Conservation (phyloP, 2,329 filamentous ascomycete genomes). For the Mycosphaerella sp. region DNA sequence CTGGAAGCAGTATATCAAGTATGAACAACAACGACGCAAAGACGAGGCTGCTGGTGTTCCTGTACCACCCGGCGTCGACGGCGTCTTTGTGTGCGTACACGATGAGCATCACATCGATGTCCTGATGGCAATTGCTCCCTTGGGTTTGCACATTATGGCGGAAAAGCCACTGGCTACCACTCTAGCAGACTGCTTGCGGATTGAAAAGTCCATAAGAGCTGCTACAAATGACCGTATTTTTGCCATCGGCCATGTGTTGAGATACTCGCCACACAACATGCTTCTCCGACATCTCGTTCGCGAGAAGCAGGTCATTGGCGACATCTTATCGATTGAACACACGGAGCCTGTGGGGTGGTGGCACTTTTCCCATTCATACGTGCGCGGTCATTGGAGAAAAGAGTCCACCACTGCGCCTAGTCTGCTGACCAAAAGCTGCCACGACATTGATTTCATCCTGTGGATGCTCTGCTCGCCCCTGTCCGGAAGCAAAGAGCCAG, state of each 20-base stretch:
- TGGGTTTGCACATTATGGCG: conserved; percentile 76
- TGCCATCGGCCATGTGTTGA: conserved; percentile 86
- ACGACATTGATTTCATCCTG: conserved; percentile 87
- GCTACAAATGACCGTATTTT: conserved; percentile 51
- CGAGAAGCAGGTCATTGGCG: conserved; percentile 69
- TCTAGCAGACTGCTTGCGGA: conserved; percentile 68
- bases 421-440: conserved; percentile 88
- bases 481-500: conserved; percentile 27
- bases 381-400: conserved; percentile 89
- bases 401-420: conserved; percentile 70
- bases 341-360: conserved; percentile 94
- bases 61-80: conserved; percentile 43
- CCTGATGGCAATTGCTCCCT: conserved; percentile 62
- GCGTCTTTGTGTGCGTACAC: conserved; percentile 65
- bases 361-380: conserved; percentile 89
- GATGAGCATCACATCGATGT: conserved; percentile 86
- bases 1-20: conserved; percentile 71
- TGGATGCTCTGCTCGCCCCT: conserved; percentile 80
- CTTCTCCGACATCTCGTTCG: conserved; percentile 71
- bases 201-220: conserved; percentile 38
- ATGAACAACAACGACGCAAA: conserved; percentile 58
- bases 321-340: conserved; percentile 79
- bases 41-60: conserved; percentile 44
- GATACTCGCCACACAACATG: conserved; percentile 91
- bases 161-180: conserved; percentile 89